A percentile compares a stretch with the other conserved stretches of the same genome.
phyloP scores from a whole-genome alignment of 306 rosid species.

The Amphicarpaea edgeworthii region DNA sequence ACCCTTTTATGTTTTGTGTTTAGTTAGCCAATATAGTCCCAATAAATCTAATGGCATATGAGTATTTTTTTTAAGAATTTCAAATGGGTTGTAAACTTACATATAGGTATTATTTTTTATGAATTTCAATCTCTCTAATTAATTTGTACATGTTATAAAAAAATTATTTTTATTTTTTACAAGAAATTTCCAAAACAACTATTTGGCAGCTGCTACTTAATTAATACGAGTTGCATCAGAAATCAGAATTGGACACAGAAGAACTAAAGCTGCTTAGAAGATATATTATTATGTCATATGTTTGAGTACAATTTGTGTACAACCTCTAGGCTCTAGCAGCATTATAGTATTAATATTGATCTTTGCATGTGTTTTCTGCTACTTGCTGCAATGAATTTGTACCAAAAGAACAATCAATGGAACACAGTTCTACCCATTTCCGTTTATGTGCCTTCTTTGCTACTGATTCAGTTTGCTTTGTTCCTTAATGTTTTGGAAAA shows the following conservation, averaged over 20 bases:
- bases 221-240: slow-evolving; percentile 33
- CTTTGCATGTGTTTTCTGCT: slow-evolving; percentile 40
- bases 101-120: too few relatives aligned
- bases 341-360: slow-evolving; percentile 43
- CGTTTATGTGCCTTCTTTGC: slow-evolving; percentile 32
- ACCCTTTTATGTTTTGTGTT: too few relatives aligned
- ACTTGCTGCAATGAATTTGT: slow-evolving; percentile 38
- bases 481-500: slow-evolving; percentile 27
- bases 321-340: slow-evolving; percentile 30
- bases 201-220: slow-evolving; percentile 15
- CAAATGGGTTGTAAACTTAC: too few relatives aligned
- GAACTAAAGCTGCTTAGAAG: slow-evolving; percentile 31
- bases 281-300: too few relatives aligned
- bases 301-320: slow-evolving; percentile 37
- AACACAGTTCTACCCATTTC: slow-evolving; percentile 35
- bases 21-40: too few relatives aligned
- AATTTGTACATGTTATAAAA: too few relatives aligned
- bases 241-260: slow-evolving; percentile 29
- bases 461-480: slow-evolving; percentile 34
- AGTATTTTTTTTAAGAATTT: too few relatives aligned
- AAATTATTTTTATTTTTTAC: too few relatives aligned
- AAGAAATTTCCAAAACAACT: too few relatives aligned
- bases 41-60: too few relatives aligned
- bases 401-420: slow-evolving; percentile 43
- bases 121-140: too few relatives aligned